Base-by-base conservation (phyloP, 805 yeast species). In the Ogataea angusta region DNA sequence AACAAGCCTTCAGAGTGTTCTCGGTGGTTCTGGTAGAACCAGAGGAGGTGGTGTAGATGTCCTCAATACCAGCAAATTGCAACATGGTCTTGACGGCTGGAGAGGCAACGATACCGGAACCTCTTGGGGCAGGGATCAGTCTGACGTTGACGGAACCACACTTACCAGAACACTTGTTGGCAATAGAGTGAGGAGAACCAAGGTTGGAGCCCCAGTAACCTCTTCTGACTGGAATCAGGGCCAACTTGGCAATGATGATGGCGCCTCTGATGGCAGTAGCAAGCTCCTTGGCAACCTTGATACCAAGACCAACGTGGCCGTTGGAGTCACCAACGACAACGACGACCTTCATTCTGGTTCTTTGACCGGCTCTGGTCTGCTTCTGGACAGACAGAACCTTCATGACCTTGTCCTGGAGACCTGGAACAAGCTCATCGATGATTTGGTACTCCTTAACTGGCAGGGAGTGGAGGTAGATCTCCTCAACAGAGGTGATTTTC, bases 361-460 rank as follows among this genome's bases (percentile, higher is more conserved):
- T 91, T 83, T 93, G 99, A 89, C 99, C 99, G 67, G 99, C 99
- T 78, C 96, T 83, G 82, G 99, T 93, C 80, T 93, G 99, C 85
- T 93, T 93, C 80, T 93, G 99, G 64, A 93, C 99, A 61, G 99
- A 95, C 80, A 91, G 84, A 80, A 93, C 93, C 88, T 91, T 91
- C 99, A 93, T 93, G 69, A 93, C 97, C 79, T 91, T 96, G 73
- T 93, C 99, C 76, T 85, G 82, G 70, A 93, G 84, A 68, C 76
- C 83, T 71, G 99, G 99, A 67, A 93, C 80, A 73, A 93, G 80
- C 68, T 81, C 82, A 80, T 93, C 99, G 66, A 93, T 85, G 80
- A 93, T 86, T 81, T 93, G 98, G 86, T 75, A 90, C 80, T 93
- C 99, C 90, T 93, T 93, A 74, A 93, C 93, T 70, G 99, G 98